Base-by-base conservation (phyloP, 345 rosid species). In the Carallia pectinifolia region DNA sequence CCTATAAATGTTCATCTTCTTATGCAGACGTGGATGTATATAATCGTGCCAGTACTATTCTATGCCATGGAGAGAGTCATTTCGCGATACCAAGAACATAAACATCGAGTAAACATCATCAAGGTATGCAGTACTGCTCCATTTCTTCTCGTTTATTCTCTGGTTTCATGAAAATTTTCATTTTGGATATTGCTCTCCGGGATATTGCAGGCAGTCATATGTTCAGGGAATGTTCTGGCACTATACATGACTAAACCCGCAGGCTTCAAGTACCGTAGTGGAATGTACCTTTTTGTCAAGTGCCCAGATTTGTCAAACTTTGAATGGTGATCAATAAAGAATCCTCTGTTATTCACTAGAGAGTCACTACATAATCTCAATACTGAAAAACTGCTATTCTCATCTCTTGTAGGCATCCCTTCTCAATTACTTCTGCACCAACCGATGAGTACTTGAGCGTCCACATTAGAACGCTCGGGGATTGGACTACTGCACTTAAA, bases 341-440 rank as follows among this genome's bases (percentile, higher is more conserved):
- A 48, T 33, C 27, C 6, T 27, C 6, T 19, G 17, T 30, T 6
- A 58, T 48, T 2, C 38, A 54, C 44, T 61, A 52, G 33, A 19
- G 16, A 16, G 53, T 39, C 39, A 18, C 6, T 30, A 19, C 15
- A 56, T 56, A 23, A 23, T 53, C 4, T 66, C 58, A 12, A 30
- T 56, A 38, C 10, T 18, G 15, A 3, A 33, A 40, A 10, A 61
- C 15, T 65, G 13, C 1, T 10, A 23, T 64, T 33, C 34, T 68
- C 15, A 2, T 50, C 50, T 23, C 6, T 29, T 71, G 7, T 69
- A 95, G 98, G 99, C 99, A 95, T 79, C 99, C 94, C n/a, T 92
- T 95, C 67, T 90, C 97, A 33, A 95, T 95, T 77, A 92, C 99
- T 38, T 95, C 97, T 12, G 98, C 99, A 23, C 97, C 98, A 18